A percentile compares a stretch with the other conserved stretches of the same genome.
These are phyloP conservation scores for Boletus rufocinnamomeus DNA, from an alignment of 768 basidiomycete genomes.

Conservation along the genomic window DNA sequence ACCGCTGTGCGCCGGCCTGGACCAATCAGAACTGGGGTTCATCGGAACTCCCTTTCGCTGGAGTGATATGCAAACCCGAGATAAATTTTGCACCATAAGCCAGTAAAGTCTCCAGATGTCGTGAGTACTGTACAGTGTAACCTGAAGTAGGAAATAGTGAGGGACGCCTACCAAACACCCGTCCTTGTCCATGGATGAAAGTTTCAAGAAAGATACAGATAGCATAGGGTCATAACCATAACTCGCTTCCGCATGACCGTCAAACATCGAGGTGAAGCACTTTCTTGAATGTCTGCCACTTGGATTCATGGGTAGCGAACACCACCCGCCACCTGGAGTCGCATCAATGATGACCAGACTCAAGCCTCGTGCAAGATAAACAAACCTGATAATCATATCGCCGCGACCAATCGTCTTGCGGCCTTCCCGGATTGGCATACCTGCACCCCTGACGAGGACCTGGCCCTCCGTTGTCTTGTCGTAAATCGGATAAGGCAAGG, in stretches of 20 bases:
- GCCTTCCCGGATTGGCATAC: conserved; percentile 67
- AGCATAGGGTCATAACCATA: conserved; percentile 24
- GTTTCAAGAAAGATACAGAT: conserved; percentile 19
- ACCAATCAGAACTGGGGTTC: not conserved
- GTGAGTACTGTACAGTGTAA: conserved; percentile 33
- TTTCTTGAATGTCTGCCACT: conserved; percentile 35
- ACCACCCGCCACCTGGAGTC: conserved; percentile 34
- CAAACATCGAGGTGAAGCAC: conserved; percentile 30
- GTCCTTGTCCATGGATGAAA: conserved; percentile 21
- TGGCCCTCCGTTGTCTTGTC: conserved; percentile 52
- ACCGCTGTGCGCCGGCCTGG: not conserved
- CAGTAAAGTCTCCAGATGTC: conserved; percentile 12
- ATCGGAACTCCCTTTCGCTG: not conserved
- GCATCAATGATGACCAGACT: conserved; percentile 3
- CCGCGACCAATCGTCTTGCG: conserved; percentile 57
- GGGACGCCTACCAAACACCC: conserved; percentile 11
- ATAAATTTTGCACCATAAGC: not conserved
- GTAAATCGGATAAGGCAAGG: conserved; percentile 53
- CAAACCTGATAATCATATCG: conserved; percentile 62
- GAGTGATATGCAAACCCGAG: not conserved
- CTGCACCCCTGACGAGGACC: conserved; percentile 54
- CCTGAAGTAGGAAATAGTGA: conserved; percentile 12
- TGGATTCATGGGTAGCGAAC: conserved; percentile 33
- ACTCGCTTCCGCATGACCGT: conserved; percentile 11
- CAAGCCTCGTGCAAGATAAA: conserved; percentile 10